A percentile compares a stretch with the other conserved stretches of the same genome.
Evolutionary conservation across 2,329 filamentous ascomycete genomes (phyloP).

Genomic region (Pseudopyrenochaeta lycopersici): DNA sequence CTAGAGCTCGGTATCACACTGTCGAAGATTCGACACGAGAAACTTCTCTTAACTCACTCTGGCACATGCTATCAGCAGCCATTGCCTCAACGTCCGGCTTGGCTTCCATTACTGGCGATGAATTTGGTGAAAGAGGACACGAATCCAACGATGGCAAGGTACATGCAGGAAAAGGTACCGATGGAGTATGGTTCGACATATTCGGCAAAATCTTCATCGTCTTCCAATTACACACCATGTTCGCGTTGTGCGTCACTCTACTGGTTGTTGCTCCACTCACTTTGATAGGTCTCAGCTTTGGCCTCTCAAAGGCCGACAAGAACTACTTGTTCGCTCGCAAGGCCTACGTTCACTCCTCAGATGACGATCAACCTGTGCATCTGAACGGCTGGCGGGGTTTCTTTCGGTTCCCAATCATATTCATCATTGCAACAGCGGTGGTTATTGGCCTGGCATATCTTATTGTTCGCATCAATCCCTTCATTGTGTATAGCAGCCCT

Average conservation of each 20-base stretch:
- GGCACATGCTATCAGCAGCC: conserved; percentile 94
- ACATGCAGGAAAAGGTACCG: conserved; percentile 70
- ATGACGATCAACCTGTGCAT: conserved; percentile 66
- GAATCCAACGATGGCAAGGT: conserved; percentile 64
- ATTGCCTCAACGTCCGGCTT: conserved; percentile 77
- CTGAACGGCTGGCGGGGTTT: conserved; percentile 83
- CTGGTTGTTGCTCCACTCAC: conserved; percentile 81
- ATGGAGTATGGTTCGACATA: conserved; percentile 92
- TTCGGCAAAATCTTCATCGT: conserved; percentile 83
- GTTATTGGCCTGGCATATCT: conserved; percentile 78
- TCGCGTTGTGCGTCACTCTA: conserved; percentile 85
- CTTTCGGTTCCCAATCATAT: conserved; percentile 81
- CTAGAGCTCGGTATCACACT: conserved; percentile 88
- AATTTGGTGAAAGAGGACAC: conserved; percentile 71
- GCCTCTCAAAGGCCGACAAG: conserved; percentile 77
- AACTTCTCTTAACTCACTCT: conserved; percentile 75
- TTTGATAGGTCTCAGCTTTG: conserved; percentile 72
- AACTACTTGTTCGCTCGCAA: conserved; percentile 85
- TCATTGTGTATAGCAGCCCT: conserved; percentile 88
- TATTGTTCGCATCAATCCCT: conserved; percentile 82
- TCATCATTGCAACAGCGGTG: conserved; percentile 72
- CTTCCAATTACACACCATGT: conserved; percentile 81
- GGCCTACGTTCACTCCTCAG: conserved; percentile 67
- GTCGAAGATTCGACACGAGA: conserved; percentile 85
- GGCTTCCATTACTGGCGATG: conserved; percentile 71